Evolutionary conservation across 306 rosid species (phyloP), one percentile per base, ranked within the genome.

Genomic region (Macrotyloma uniflorum): DNA sequence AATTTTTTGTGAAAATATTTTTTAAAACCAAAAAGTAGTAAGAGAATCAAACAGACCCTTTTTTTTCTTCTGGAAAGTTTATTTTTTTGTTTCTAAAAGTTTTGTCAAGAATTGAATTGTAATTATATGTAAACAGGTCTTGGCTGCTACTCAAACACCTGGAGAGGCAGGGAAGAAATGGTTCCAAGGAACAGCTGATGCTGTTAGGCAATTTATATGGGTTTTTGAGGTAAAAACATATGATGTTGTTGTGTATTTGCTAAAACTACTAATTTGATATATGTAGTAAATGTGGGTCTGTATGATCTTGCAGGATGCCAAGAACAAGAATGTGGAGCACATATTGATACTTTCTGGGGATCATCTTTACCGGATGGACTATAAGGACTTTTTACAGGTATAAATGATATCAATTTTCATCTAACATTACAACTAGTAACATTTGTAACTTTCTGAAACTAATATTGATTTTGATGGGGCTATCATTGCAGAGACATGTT

Each of bases 121-220:
- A 73, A 83, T 58, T 61, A n/a, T 46, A 40, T 42, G 67, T 23
- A 43, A 71, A 81, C 81, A 92, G 98, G 98, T 94, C 61, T 85
- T 94, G 87, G 98, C 98, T 67, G 98, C 98, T 15, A 94, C 98
- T 78, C 98, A 94, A 83, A 92, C 97, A 10, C 85, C 96, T 1
- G 98, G 98, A 72, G 94, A 89, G 75, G 67, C 94, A 13, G 98
- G 98, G 80, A 94, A 89, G 62, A 92, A 43, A 78, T 94, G 98
- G 98, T 94, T 92, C 81, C 97, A 94, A 77, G 96, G 98, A 54
- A 94, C 98, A 59, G 97, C 98, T 10, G 98, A 94, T 86, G 98
- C 97, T 59, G 98, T 94, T 59, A 90, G 98, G 85, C 96, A 90
- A 86, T 94, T 94, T 65, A 67, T 75, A 62, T 94, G 98, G 98